Evolutionary conservation across 1,139 yeast species (phyloP).

Genomic region (Candida glucosophila): DNA sequence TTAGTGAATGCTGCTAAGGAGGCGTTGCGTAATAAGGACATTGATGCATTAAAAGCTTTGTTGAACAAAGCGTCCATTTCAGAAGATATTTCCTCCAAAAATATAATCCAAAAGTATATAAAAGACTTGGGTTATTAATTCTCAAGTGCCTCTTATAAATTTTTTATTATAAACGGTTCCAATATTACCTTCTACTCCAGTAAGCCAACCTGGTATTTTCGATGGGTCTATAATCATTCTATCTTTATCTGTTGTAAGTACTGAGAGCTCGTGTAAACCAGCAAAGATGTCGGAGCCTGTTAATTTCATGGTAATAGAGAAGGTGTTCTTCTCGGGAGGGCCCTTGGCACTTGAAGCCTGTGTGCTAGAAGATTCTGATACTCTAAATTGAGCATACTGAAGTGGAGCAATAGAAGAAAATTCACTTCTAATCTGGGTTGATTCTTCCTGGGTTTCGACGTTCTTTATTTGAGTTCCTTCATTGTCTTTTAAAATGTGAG

Average conservation of each 20-base stretch:
- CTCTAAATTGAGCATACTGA: slow-evolving; percentile 38
- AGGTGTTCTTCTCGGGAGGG: slow-evolving; percentile 3
- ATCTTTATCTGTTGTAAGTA: slow-evolving; percentile 13
- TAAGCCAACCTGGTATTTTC: slow-evolving; percentile 63
- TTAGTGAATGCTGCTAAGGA: slow-evolving; percentile 50
- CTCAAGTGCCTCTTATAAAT: slow-evolving; percentile 11
- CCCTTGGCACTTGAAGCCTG: no score
- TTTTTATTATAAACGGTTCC: slow-evolving; percentile 43
- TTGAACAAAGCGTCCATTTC: slow-evolving; percentile 13
- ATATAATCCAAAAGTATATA: slow-evolving; percentile 17
- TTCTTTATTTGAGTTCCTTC: not conserved
- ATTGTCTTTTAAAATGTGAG: not conserved
- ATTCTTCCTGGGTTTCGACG: slow-evolving; percentile 2
- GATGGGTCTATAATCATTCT: slow-evolving; percentile 43
- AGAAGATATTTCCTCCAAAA: slow-evolving; percentile 10
- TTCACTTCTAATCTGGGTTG: slow-evolving; percentile 16
- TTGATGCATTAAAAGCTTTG: slow-evolving; percentile 28
- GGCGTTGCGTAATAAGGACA: slow-evolving; percentile 50
- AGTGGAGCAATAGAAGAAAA: slow-evolving; percentile 48
- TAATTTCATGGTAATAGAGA: slow-evolving; percentile 39
- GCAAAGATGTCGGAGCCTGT: slow-evolving; percentile 74
- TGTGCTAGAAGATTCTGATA: slow-evolving; percentile 19
- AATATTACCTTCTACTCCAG: slow-evolving; percentile 63
- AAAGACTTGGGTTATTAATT: slow-evolving; percentile 22
- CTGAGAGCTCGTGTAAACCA: slow-evolving; percentile 71